Evolutionary conservation across 352 stramenopile genomes (phyloP).

Genomic region (Pythium periplocum): DNA sequence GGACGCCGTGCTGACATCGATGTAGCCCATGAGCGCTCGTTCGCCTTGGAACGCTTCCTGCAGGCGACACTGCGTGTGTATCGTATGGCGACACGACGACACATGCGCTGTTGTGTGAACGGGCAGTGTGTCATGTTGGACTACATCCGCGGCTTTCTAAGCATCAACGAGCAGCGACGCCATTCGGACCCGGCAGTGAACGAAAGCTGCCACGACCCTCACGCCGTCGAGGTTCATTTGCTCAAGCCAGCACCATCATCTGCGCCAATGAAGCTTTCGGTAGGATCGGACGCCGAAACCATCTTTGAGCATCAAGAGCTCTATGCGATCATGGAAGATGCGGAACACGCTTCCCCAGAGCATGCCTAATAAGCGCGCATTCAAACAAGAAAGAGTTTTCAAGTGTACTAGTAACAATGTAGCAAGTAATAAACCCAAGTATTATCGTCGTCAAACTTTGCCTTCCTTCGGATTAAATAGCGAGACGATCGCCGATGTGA

Average conservation of each 20-base stretch:
- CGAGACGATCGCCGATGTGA: conserved; percentile 50
- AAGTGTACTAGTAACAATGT: neutral
- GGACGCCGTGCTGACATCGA: conserved; percentile 18
- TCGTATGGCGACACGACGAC: conserved; percentile 32
- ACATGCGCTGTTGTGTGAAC: conserved; percentile 57
- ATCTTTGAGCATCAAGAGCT: conserved; percentile 18
- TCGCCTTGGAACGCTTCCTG: conserved; percentile 45
- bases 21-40: conserved; percentile 28
- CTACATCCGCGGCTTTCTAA: conserved; percentile 34
- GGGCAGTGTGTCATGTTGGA: conserved; percentile 35
- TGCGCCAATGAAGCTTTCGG: neutral
- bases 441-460: conserved; percentile 6
- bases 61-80: conserved; percentile 48
- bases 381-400: neutral
- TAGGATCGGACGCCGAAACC: neutral
- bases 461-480: conserved; percentile 31
- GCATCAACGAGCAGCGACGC: too few species aligned
- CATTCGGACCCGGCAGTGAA: too few species aligned
- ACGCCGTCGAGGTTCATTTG: too few species aligned
- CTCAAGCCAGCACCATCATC: too few species aligned
- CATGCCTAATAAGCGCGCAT: too few species aligned
- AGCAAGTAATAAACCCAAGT: neutral
- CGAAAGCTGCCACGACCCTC: too few species aligned
- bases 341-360: conserved; percentile 10
- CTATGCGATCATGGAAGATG: conserved; percentile 54